Base-by-base conservation (phyloP, 768 basidiomycete genomes). In the Mycena leptocephala region DNA sequence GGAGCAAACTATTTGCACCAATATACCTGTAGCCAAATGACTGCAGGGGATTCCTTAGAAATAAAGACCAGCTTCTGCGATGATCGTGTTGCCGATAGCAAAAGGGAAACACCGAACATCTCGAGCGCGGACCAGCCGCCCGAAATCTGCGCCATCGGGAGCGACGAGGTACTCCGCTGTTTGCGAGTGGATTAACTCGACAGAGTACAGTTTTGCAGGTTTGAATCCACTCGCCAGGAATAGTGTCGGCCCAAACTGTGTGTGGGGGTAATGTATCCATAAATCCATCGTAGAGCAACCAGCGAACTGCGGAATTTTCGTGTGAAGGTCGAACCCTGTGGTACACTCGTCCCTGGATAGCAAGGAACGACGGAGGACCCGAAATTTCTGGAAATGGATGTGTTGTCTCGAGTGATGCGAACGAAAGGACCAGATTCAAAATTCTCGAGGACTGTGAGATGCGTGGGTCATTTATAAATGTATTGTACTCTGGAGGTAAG, bases 231-330 rank as follows among this genome's bases (percentile, higher is more conserved):
- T 28, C n/a, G 11, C 22, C 2, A 6, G 79, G 81, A 41, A 82
- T 30, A 0, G 68, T 67, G 46, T 53, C 46, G 10, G 68, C 18
- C 5, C 26, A 24, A 10, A 18, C 11, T 22, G 68, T 6, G 22
- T 73, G 69, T n/a, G 78, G 81, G 14, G 55, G 24, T 6, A 28
- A 16, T 5, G 61, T 14, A 20, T 59, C 24, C 41, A 74, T 51
- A 46, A 84, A 82, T 2, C 82, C 82, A 61, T 85, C 83, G 66
- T 84, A 84, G 3, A 86, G 65, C 7, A 86, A 74, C 85, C 85
- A 86, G 2, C 78, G 76, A 5, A 85, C 74, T 2, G 80, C 81
- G 2, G 83, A 85, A 48, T 80, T 75, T 0, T 73, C 13, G 51
- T 84, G 83, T 10, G 64, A 75, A 5, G 84, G 80, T 6, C 82